A percentile compares a stretch with the other conserved stretches of the same genome.
Conservation (phyloP, 345 rosid genomes). For the Lepidium didymum region DNA sequence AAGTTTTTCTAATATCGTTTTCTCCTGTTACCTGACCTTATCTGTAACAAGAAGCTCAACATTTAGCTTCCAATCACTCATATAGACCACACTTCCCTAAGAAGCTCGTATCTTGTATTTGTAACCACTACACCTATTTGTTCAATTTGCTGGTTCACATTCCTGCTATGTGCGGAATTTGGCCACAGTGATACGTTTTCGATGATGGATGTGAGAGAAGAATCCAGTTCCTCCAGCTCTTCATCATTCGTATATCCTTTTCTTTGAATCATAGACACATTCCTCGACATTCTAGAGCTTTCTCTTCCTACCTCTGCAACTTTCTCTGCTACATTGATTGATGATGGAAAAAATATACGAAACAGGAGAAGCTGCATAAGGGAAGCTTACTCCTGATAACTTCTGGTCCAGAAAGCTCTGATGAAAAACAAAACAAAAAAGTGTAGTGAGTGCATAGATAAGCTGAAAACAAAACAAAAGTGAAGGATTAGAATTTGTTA, state of each 20-base stretch:
- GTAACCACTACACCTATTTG: background rate
- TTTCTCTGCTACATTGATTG: constrained; percentile 49
- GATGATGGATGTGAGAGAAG: constrained; percentile 50
- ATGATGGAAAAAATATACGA: constrained; percentile 62
- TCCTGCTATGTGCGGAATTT: background rate
- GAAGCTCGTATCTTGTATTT: constrained; percentile 71
- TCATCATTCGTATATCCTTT: constrained; percentile 92
- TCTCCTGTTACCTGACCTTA: too few species aligned
- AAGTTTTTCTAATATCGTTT: too few species aligned
- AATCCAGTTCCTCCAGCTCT: constrained; percentile 74
- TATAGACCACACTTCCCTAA: constrained; percentile 64
- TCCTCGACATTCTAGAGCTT: constrained; percentile 32
- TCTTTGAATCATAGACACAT: constrained; percentile 53
- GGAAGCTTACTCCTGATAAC: constrained; percentile 59
- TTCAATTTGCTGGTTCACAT: constrained; percentile 5
- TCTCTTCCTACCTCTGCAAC: constrained; percentile 55
- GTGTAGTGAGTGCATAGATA: background rate
- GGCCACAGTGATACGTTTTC: constrained; percentile 23
- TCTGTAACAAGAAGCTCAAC: background rate
- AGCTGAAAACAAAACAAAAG: background rate
- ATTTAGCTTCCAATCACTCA: background rate
- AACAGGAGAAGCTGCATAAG: constrained; percentile 59
- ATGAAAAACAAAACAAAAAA: background rate
- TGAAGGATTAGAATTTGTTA: constrained; percentile 15
- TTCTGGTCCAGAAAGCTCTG: constrained; percentile 51